These are phyloP conservation scores for Avena insularis DNA, from an alignment of 176 grass and related monocot genomes.

Conservation along the genomic window DNA sequence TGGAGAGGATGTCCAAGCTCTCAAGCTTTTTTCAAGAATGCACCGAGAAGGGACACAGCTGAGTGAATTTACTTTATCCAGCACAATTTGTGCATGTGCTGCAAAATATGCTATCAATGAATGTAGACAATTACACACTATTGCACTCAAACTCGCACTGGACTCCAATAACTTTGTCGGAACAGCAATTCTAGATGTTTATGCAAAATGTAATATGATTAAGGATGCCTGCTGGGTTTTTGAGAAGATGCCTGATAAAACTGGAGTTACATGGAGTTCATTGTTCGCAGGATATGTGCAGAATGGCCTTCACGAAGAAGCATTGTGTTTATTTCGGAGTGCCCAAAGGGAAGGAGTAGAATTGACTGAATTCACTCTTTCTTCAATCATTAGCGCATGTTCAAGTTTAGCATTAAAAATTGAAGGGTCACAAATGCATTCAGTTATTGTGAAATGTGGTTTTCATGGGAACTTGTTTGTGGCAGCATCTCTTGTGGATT, in stretches of 20 bases:
- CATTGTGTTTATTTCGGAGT: conserved; percentile 47
- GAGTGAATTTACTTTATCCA: conserved; percentile 76
- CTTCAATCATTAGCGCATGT: conserved; percentile 62
- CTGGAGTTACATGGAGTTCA: conserved; percentile 72
- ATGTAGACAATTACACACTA: conserved; percentile 62
- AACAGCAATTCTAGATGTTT: conserved; percentile 70
- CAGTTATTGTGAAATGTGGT: conserved; percentile 54
- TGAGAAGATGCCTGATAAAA: conserved; percentile 66
- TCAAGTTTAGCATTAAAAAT: conserved; percentile 55
- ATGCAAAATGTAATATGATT: conserved; percentile 69
- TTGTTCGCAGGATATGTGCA: conserved; percentile 66
- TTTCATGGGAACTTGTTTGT: conserved; percentile 62
- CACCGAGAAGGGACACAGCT: conserved; percentile 49
- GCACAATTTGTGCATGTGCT: conserved; percentile 64
- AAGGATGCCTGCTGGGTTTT: conserved; percentile 59
- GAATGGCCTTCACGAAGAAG: conserved; percentile 68
- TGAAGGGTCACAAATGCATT: conserved; percentile 66
- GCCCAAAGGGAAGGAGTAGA: conserved; percentile 49
- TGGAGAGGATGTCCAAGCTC: conserved; percentile 51
- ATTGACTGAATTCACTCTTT: conserved; percentile 69
- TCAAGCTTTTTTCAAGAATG: conserved; percentile 67
- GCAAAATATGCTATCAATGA: conserved; percentile 55
- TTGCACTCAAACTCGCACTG: conserved; percentile 57
- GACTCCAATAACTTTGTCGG: conserved; percentile 67
- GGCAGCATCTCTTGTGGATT: conserved; percentile 61